Percentiles rank a stretch among this genome's conserved stretches.
phyloP scores from a whole-genome alignment of 1,284 basidiomycete species.

The Coniferiporia sulphurascens region DNA sequence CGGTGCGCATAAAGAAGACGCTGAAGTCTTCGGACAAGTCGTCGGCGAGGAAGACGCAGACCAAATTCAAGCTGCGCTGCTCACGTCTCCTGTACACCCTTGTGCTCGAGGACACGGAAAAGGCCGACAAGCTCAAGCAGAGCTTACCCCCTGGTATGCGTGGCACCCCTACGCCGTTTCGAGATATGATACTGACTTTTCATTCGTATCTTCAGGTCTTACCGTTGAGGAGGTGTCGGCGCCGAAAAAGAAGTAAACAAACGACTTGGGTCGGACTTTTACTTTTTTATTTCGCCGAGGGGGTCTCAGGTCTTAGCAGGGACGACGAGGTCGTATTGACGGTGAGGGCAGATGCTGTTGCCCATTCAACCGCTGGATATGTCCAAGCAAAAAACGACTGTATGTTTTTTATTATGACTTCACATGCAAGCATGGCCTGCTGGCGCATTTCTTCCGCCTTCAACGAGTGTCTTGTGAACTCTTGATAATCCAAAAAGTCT shows the following conservation, averaged over 20 bases:
- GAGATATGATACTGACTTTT: neutral
- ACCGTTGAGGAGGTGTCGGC: constrained; percentile 60
- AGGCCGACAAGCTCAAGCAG: constrained; percentile 98
- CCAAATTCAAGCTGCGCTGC: constrained; percentile 99
- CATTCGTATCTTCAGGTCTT: constrained; percentile 41
- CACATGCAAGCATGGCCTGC: constrained; percentile 3
- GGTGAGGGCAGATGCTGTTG: neutral
- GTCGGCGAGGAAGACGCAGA: constrained; percentile 73
- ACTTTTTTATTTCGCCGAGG: neutral
- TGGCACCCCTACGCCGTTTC: neutral
- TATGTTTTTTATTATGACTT: neutral
- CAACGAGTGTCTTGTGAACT: neutral
- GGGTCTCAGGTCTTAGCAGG: neutral
- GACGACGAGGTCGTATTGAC: neutral
- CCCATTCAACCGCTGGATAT: neutral
- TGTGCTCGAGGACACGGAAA: constrained; percentile 91
- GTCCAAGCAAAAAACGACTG: neutral
- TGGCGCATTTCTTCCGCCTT: neutral
- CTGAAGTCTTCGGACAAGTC: constrained; percentile 33
- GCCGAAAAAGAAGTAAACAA: constrained; percentile 58
- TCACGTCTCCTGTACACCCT: constrained; percentile 98
- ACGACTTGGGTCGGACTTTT: constrained; percentile 31
- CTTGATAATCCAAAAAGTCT: neutral
- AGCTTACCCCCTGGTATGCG: constrained; percentile 88
- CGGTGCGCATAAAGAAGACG: constrained; percentile 96